Evolutionary conservation across 1,139 yeast species (phyloP).

Genomic region (Maudiozyma humilis): DNA sequence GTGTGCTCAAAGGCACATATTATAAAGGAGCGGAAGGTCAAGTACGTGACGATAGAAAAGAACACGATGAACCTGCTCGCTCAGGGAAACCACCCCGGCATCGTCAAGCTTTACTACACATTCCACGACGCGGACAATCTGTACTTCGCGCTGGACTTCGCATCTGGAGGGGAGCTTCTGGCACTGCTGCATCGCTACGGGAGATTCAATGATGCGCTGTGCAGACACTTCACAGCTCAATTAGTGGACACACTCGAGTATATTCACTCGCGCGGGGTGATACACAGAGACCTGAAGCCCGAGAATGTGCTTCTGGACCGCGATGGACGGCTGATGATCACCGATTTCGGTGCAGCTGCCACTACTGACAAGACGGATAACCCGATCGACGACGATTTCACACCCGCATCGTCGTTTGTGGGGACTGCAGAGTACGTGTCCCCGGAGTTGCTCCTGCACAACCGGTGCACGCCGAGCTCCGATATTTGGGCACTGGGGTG

Average conservation of each 20-base stretch:
- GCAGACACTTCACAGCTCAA: slow-evolving; percentile 68
- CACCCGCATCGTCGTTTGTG: slow-evolving; percentile 49
- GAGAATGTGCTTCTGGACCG: slow-evolving; percentile 63
- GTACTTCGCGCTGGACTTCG: slow-evolving; percentile 87
- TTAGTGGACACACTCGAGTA: slow-evolving; percentile 64
- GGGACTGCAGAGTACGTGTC: slow-evolving; percentile 83
- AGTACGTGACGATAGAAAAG: slow-evolving; percentile 93
- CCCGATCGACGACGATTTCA: slow-evolving; percentile 17
- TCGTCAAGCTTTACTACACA: slow-evolving; percentile 81
- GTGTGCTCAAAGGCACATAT: slow-evolving; percentile 88
- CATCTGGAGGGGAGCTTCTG: slow-evolving; percentile 85
- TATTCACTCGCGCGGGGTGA: slow-evolving; percentile 68
- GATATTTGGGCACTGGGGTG: slow-evolving; percentile 83
- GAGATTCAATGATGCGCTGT: slow-evolving; percentile 67
- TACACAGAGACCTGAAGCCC: slow-evolving; percentile 76
- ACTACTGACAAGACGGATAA: slow-evolving; percentile 32
- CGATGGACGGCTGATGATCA: slow-evolving; percentile 59
- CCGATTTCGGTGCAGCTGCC: slow-evolving; percentile 78
- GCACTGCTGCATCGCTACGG: slow-evolving; percentile 70
- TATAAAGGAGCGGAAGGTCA: slow-evolving; percentile 88
- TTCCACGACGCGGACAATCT: slow-evolving; percentile 85
- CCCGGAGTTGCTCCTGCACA: slow-evolving; percentile 61
- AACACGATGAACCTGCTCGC: slow-evolving; percentile 73
- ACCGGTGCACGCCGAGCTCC: slow-evolving; percentile 65
- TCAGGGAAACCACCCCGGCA: slow-evolving; percentile 71